Evolutionary conservation across 2,329 filamentous ascomycete genomes (phyloP).

Genomic region (Trichophyton rubrum): DNA sequence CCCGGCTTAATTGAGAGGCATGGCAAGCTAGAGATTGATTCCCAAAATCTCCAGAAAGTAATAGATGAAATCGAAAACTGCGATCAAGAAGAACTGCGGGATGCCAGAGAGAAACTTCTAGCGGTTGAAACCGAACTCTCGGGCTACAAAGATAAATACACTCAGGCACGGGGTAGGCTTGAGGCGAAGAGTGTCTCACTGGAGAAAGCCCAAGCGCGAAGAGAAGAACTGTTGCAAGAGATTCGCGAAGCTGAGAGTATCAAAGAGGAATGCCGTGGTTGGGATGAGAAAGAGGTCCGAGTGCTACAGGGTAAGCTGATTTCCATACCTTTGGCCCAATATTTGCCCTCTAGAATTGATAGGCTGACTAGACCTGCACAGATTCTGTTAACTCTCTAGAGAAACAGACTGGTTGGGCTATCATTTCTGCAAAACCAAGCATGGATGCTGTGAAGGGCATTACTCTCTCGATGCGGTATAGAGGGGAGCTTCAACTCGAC

Average conservation of each 20-base stretch:
- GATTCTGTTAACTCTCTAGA: conserved; percentile 31
- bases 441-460: conserved; percentile 21
- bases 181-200: conserved; percentile 55
- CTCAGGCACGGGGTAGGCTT: conserved; percentile 53
- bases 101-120: conserved; percentile 56
- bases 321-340: neutral
- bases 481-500: conserved; percentile 29
- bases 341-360: neutral
- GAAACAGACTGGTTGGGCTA: conserved; percentile 33
- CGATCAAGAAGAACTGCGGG: conserved; percentile 65
- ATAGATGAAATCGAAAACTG: conserved; percentile 50
- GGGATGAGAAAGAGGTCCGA: conserved; percentile 70
- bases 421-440: conserved; percentile 25
- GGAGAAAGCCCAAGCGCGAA: conserved; percentile 51
- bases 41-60: conserved; percentile 55
- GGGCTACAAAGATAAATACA: conserved; percentile 55
- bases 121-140: conserved; percentile 55
- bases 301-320: conserved; percentile 55
- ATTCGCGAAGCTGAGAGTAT: conserved; percentile 74
- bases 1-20: conserved; percentile 52
- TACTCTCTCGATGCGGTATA: conserved; percentile 31
- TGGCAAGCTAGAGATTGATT: conserved; percentile 50
- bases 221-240: conserved; percentile 56
- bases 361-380: conserved; percentile 12
- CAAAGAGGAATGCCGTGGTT: conserved; percentile 78